Evolutionary conservation across 495 filamentous ascomycete species (phyloP).

Genomic region (Penicillium pancosmium): DNA sequence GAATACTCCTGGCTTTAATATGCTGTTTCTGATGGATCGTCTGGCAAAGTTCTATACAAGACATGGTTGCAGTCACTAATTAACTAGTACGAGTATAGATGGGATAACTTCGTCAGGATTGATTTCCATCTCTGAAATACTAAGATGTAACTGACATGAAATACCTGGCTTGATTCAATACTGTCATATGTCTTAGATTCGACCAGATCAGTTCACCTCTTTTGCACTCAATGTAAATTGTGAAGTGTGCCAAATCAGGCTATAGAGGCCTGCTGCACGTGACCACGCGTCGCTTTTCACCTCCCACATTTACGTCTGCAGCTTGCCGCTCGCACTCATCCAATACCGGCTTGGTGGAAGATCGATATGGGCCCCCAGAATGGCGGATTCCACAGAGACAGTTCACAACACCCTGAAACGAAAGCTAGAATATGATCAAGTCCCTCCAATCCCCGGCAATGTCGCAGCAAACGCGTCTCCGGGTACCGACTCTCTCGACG

Average conservation of each 20-base stretch:
- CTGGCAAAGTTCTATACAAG: too few species aligned
- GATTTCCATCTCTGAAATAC: too few species aligned
- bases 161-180: too few species aligned
- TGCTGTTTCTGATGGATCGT: too few species aligned
- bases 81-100: neutral
- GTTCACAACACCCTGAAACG: constrained; percentile 18
- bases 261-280: constrained; percentile 17
- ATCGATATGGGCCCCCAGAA: constrained; percentile 35
- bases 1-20: neutral
- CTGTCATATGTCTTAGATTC: too few species aligned
- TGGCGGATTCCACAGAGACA: constrained; percentile 21
- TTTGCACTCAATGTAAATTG: neutral
- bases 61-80: neutral
- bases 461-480: constrained; percentile 24
- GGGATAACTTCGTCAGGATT: neutral
- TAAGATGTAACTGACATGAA: too few species aligned
- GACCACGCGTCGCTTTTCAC: constrained; percentile 14
- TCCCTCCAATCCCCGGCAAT: neutral
- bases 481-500: neutral
- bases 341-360: neutral
- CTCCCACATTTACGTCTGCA: neutral
- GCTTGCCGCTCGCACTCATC: neutral
- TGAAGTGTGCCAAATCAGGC: neutral
- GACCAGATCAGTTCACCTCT: neutral
- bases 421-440: constrained; percentile 22